Evolutionary conservation across 345 rosid genomes (phyloP), one percentile per base, ranked within the genome.

Genomic region (Brassica incana): DNA sequence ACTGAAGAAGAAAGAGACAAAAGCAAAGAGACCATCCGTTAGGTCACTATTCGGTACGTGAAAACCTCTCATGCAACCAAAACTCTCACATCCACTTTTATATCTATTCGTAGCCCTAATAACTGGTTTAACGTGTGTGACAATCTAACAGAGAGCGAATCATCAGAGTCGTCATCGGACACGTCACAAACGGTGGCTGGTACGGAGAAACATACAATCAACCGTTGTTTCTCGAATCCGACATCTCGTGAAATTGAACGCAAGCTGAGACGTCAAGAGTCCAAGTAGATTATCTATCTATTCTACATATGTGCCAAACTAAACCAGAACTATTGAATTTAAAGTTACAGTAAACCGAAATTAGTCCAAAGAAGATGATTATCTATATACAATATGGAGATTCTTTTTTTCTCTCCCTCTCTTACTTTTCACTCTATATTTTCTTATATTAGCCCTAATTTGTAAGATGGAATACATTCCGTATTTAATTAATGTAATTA

Each of bases 11-110:
- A 91, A 89, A 79, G 85, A 61, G 82, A 75, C 85, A 58, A 93
- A 84, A 80, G 77, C 91, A 54, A 90, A 78, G 76, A 86, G 88
- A 81, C 98, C 97, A 54, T 85, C 95, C 8, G 68, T 93, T 77
- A 93, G 87, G 88, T 83, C 97, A 65, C 90, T 93, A 30, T 93
- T 93, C 67, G 98, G 98, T 93, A 79, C 50, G 70, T 61, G 35
- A 35, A 45, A 56, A 15, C 18, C 45, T 66, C 30, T 50, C 33
- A 67, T 11, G 12, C 15, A 35, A 40, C 12, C 18, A 65, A 35
- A 64, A 62, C 48, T 30, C 43, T 76, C 58, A 5, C 58, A 6
- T 14, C 20, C 20, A 1, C 8, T 18, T 9, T 3, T 32, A 23
- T n/a, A 14, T 50, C 6, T 59, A 59, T 12, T 33, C 54, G 30